These are phyloP conservation scores for Gossypium aridum DNA, from an alignment of 441 rosid species.

Conservation along the genomic window DNA sequence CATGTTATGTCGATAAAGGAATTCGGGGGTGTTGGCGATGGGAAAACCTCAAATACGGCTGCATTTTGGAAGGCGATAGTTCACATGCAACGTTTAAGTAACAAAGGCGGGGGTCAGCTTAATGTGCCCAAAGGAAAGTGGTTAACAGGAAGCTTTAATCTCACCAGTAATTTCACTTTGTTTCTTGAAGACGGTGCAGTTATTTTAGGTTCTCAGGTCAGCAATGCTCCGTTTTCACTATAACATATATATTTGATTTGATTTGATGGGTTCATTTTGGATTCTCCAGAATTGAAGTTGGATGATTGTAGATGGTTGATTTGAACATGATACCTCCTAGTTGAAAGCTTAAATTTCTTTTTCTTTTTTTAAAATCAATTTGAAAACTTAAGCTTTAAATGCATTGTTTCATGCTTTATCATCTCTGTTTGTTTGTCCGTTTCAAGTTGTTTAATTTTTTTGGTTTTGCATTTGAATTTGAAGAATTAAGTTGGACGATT, in stretches of 20 bases:
- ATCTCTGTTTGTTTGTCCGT: neutral
- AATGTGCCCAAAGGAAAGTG: constrained; percentile 72
- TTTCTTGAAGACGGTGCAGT: constrained; percentile 71
- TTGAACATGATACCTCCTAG: neutral
- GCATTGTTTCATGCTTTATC: neutral
- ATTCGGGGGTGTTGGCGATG: constrained; percentile 92
- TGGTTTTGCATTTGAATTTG: neutral
- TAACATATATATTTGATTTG: neutral
- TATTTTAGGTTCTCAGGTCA: constrained; percentile 77
- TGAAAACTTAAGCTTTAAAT: neutral
- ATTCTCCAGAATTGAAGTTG: neutral
- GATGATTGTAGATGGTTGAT: neutral
- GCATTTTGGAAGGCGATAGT: constrained; percentile 59
- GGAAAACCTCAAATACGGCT: constrained; percentile 60
- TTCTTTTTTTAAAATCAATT: too few species aligned
- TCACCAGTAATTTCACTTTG: constrained; percentile 81
- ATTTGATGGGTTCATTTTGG: neutral
- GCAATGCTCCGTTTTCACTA: neutral
- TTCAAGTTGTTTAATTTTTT: neutral
- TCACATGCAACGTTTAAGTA: constrained; percentile 40
- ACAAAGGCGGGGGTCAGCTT: constrained; percentile 60
- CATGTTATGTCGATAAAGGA: constrained; percentile 58
- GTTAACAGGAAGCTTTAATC: constrained; percentile 86
- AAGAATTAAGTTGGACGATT: neutral
- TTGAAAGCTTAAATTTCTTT: neutral